Conservation (phyloP, 2,329 filamentous ascomycete genomes). For the Tolypocladium guangdongense region DNA sequence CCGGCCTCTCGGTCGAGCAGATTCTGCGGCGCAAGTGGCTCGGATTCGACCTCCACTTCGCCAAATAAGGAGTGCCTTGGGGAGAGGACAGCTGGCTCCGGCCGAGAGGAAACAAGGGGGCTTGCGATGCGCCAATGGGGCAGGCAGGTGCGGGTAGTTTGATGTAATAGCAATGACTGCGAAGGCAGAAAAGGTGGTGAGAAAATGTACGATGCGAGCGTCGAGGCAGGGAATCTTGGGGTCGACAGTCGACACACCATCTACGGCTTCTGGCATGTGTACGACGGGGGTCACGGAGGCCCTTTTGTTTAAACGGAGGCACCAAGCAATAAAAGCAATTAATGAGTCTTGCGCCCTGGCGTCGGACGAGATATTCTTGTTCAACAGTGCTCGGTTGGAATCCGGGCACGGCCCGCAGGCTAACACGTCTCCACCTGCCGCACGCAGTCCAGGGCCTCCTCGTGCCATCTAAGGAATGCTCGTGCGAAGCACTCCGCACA, state of each 20-base stretch:
- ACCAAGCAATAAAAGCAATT: background rate
- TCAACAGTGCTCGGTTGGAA: background rate
- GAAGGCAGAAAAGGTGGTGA: background rate
- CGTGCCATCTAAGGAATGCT: background rate
- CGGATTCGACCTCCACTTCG: slow-evolving; percentile 95
- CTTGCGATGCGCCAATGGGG: background rate
- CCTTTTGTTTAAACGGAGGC: background rate
- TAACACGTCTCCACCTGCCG: background rate
- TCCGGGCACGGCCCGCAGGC: background rate
- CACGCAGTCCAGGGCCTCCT: background rate
- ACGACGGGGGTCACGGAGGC: background rate
- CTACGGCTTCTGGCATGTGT: background rate
- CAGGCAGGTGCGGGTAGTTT: background rate
- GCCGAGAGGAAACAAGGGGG: background rate
- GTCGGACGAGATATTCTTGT: background rate
- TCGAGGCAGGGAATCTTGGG: background rate
- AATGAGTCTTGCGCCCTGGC: background rate
- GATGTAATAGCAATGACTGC: background rate
- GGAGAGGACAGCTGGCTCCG: background rate
- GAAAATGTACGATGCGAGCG: background rate
- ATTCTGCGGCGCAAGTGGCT: slow-evolving; percentile 88
- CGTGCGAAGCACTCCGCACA: background rate
- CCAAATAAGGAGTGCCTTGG: slow-evolving; percentile 54
- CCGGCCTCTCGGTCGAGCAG: slow-evolving; percentile 68
- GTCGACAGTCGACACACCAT: background rate